phyloP scores from a whole-genome alignment of 1,139 yeast species.

The Kazachstania sp. region DNA sequence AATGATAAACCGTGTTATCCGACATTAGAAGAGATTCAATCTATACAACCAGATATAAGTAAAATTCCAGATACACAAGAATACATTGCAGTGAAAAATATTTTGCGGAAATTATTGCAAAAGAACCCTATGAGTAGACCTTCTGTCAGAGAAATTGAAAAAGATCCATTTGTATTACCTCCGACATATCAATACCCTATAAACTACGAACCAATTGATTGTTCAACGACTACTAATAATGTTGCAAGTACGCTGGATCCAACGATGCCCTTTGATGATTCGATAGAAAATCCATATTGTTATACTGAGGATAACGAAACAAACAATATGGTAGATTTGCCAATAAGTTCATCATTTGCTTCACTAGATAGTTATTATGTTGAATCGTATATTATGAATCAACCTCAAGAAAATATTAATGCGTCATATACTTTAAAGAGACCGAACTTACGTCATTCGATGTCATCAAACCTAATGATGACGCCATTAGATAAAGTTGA shows the following conservation, averaged over 20 bases:
- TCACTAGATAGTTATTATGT: slow-evolving; percentile 67
- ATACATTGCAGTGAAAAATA: slow-evolving; percentile 54
- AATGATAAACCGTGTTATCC: slow-evolving; percentile 59
- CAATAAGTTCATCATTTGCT: slow-evolving; percentile 67
- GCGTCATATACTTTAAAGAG: neutral
- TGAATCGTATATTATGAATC: slow-evolving; percentile 36
- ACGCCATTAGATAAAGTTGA: neutral
- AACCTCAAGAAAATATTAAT: neutral
- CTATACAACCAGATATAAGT: slow-evolving; percentile 14
- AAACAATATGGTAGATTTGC: slow-evolving; percentile 40
- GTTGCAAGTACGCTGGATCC: neutral
- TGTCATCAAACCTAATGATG: slow-evolving; percentile 2
- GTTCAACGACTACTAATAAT: neutral
- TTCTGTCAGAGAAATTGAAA: slow-evolving; percentile 62
- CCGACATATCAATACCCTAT: neutral
- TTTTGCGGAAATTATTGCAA: slow-evolving; percentile 51
- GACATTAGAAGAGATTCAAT: slow-evolving; percentile 35
- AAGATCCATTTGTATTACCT: slow-evolving; percentile 51
- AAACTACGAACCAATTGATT: no score
- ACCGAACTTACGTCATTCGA: neutral
- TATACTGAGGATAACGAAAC: slow-evolving; percentile 35
- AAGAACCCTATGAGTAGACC: slow-evolving; percentile 66
- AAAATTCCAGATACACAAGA: slow-evolving; percentile 38
- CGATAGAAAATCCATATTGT: slow-evolving; percentile 8
- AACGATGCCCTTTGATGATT: neutral